A percentile compares a stretch with the other conserved stretches of the same genome.
These are phyloP conservation scores for Jatropha podagrica DNA, from an alignment of 441 rosid genomes.

Conservation along the genomic window DNA sequence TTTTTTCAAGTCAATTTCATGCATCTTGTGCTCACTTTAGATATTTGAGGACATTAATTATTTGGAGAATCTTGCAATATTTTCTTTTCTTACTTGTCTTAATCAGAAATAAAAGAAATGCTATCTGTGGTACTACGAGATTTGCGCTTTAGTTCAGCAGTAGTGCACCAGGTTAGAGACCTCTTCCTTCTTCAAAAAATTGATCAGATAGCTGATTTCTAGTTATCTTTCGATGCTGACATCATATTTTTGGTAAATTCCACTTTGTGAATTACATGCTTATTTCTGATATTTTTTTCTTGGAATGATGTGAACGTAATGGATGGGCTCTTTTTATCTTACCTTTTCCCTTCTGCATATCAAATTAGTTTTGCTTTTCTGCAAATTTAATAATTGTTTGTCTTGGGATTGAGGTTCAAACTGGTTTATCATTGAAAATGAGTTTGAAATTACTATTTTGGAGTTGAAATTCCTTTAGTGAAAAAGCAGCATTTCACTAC, in stretches of 20 bases:
- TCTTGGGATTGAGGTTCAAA: neutral
- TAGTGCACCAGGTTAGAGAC: slow-evolving; percentile 82
- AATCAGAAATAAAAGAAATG: slow-evolving; percentile 88
- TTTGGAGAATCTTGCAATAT: slow-evolving; percentile 9
- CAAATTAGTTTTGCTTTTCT: neutral
- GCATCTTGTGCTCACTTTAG: neutral
- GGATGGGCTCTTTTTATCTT: neutral
- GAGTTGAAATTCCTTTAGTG: neutral
- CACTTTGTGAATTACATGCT: neutral
- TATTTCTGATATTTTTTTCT: neutral
- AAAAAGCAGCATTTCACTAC: neutral
- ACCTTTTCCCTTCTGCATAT: neutral
- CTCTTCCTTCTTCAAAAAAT: neutral
- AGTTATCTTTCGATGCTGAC: neutral
- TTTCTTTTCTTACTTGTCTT: slow-evolving; percentile 30
- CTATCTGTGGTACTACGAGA: slow-evolving; percentile 74
- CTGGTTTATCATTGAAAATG: neutral
- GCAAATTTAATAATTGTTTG: neutral
- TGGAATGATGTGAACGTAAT: neutral
- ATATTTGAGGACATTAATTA: neutral
- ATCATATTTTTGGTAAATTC: neutral
- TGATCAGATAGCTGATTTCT: slow-evolving; percentile 9
- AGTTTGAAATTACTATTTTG: neutral
- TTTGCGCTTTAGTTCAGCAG: slow-evolving; percentile 78
- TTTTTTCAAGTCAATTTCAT: too few relatives aligned